Base-by-base conservation (phyloP, 495 filamentous ascomycete species). In the Viridothelium virens region DNA sequence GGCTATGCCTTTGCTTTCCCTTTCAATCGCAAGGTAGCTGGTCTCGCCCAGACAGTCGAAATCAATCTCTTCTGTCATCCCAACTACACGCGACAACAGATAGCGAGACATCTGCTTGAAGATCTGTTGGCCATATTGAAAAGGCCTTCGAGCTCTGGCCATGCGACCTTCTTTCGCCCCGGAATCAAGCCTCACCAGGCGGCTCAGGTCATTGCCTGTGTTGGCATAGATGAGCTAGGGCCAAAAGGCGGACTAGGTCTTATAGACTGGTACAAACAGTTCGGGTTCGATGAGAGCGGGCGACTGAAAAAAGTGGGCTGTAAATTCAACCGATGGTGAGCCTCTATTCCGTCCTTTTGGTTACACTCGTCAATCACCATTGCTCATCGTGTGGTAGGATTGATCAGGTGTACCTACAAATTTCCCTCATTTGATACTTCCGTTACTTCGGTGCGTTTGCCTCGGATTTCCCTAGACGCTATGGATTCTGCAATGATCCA, bases 21-120 rank as follows among this genome's bases (percentile, higher is more conserved):
- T 31, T 66, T 66, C 65, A 38, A 61, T 14, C 37, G 53, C 37
- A 59, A 59, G 31, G 39, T 46, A 16, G 25, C 65, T 38, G 56
- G 65, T 2, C 61, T 62, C 31, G 36, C 37, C 12, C 65, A 62
- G 36, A 66, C 65, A 4, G 37, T 66, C 38, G 65, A 66, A 38
- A 56, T 66, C 36, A 66, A 61, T 34, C 61, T 66, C 53, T 66
- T 66, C 38, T 62, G 50, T 25, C 53, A 66, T 62, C 65, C 38
- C 53, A 56, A 38, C 16, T 61, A 66, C n/a, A 61, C 61, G 10
- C 50, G 65, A 38, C 37, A 56, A 37, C 53, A 61, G 11, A 46
- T 62, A 34, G 65, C 53, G 36, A 62, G 37, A 47, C 65, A 62
- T 38, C 38, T 66, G 14, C 65, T 66, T 12, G 37, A 39, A 12